Evolutionary conservation across 495 filamentous ascomycete species (phyloP).

Genomic region (Aspergillus cristatus): DNA sequence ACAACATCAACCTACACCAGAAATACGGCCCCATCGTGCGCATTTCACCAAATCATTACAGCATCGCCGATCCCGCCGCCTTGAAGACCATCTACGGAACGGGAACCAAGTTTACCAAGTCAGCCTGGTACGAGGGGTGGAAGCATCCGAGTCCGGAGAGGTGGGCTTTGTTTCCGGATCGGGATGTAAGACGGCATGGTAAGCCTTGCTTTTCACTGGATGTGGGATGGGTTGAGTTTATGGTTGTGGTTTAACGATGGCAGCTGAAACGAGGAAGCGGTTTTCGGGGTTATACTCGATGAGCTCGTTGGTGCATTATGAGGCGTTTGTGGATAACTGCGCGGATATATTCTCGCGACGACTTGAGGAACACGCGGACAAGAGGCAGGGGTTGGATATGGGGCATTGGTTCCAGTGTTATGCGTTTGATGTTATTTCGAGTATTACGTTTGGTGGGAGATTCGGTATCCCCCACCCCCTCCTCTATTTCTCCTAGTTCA

Average conservation of each 20-base stretch:
- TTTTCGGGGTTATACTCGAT: slow-evolving; percentile 43
- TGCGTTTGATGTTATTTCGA: slow-evolving; percentile 55
- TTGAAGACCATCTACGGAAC: slow-evolving; percentile 38
- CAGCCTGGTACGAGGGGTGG: slow-evolving; percentile 32
- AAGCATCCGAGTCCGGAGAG: slow-evolving; percentile 22
- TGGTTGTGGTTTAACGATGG: not conserved
- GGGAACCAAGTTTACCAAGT: slow-evolving; percentile 30
- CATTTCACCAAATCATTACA: slow-evolving; percentile 41
- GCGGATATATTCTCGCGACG: slow-evolving; percentile 36
- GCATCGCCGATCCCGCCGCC: slow-evolving; percentile 33
- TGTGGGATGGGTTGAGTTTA: not conserved
- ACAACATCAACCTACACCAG: slow-evolving; percentile 37
- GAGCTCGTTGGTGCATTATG: slow-evolving; percentile 44
- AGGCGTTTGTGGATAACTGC: slow-evolving; percentile 45
- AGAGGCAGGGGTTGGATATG: slow-evolving; percentile 30
- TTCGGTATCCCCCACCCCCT: slow-evolving; percentile 27
- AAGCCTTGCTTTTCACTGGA: not conserved
- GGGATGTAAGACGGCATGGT: slow-evolving; percentile 34
- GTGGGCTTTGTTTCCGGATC: slow-evolving; percentile 34
- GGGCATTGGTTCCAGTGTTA: slow-evolving; percentile 49
- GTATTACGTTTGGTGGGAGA: slow-evolving; percentile 55
- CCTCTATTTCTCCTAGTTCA: not conserved
- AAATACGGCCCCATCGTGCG: slow-evolving; percentile 35
- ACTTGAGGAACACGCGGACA: slow-evolving; percentile 32
- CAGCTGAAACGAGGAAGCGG: slow-evolving; percentile 26